A percentile compares a stretch with the other conserved stretches of the same genome.
Evolutionary conservation across 441 rosid genomes (phyloP).

Genomic region (Capsella rubella): DNA sequence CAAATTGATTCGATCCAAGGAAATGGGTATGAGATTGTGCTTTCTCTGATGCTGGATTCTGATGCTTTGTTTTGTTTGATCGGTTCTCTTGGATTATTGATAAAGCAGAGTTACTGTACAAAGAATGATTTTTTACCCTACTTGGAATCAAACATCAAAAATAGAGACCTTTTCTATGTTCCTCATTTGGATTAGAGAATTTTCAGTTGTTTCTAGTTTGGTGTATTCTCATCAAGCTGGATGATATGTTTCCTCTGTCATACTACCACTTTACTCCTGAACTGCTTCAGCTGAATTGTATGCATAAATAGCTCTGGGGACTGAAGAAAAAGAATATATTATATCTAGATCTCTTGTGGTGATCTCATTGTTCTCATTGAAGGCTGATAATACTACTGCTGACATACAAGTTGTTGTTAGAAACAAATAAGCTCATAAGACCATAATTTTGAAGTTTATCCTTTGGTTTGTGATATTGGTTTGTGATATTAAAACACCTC

Average conservation of each 20-base stretch:
- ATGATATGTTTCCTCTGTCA: neutral
- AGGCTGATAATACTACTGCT: neutral
- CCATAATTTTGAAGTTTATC: constrained; percentile 4
- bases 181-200: constrained; percentile 19
- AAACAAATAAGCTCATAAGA: neutral
- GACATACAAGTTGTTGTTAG: neutral
- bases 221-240: neutral
- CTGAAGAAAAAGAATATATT: neutral
- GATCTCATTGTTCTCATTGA: neutral
- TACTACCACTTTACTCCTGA: constrained; percentile 2
- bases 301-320: neutral
- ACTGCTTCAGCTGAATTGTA: constrained; percentile 9
- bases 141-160: constrained; percentile 31
- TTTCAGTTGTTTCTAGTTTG: constrained; percentile 1
- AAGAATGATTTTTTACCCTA: neutral
- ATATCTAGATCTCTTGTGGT: constrained; percentile 5
- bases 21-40: constrained; percentile 35
- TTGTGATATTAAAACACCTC: constrained; percentile 42
- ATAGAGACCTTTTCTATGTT: constrained; percentile 19
- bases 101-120: constrained; percentile 36
- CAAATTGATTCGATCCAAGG: constrained; percentile 35
- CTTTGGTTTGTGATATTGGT: constrained; percentile 34
- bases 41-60: constrained; percentile 26
- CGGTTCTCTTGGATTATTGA: constrained; percentile 1
- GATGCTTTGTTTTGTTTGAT: constrained; percentile 37